Evolutionary conservation across 169 alveolate genomes (phyloP).

Genomic region (Eimeria sp.): DNA sequence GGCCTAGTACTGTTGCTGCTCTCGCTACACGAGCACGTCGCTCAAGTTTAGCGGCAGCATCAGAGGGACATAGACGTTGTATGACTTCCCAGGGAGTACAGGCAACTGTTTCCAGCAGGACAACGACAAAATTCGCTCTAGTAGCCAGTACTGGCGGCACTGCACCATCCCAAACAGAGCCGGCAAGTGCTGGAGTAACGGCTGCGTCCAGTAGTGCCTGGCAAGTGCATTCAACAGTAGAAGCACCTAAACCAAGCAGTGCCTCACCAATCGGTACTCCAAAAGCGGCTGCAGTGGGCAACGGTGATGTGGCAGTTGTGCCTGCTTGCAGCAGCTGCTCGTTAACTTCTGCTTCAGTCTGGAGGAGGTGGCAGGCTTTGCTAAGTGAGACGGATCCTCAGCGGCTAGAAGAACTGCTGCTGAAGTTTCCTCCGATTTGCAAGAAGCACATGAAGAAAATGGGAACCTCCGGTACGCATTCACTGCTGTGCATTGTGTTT

Average conservation of each 20-base stretch:
- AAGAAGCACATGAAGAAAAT: constrained; percentile 15
- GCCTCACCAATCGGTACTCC: not conserved
- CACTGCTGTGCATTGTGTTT: not conserved
- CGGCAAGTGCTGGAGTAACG: not conserved
- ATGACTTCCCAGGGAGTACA: not conserved
- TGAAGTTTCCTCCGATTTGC: constrained; percentile 30
- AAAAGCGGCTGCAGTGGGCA: not conserved
- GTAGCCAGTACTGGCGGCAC: not conserved
- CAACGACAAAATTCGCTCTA: not conserved
- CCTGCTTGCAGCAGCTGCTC: constrained; percentile 69
- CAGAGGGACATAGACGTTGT: not conserved
- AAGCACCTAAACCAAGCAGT: not conserved
- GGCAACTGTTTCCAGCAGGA: not conserved
- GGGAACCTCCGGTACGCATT: constrained; percentile 11
- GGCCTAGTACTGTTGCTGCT: not conserved
- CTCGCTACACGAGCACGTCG: not conserved
- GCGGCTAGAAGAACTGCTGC: constrained; percentile 37
- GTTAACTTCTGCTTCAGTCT: not conserved
- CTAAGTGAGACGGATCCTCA: constrained; percentile 36
- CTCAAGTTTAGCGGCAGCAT: not conserved
- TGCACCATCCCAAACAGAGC: not conserved
- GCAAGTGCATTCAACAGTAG: not conserved
- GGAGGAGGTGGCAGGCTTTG: constrained; percentile 53
- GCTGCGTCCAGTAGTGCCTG: not conserved
- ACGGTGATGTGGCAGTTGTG: constrained; percentile 18